Base-by-base conservation (phyloP, 2,329 filamentous ascomycete species). In the Colletotrichum lindemuthianum region DNA sequence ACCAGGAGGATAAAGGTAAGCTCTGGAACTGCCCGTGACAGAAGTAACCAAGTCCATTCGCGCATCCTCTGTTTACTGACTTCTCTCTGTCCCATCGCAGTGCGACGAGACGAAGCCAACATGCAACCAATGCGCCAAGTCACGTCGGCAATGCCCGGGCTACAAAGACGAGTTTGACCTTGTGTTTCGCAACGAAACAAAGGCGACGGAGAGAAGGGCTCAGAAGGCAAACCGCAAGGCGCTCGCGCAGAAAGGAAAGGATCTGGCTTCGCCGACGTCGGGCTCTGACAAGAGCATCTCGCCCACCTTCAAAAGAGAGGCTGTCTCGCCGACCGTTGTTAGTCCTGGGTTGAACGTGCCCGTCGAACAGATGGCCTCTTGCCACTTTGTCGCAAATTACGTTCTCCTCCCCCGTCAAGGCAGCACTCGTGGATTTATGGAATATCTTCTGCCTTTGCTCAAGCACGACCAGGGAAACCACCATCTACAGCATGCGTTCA, bases 161-260 rank as follows among this genome's bases (percentile, higher is more conserved):
- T 90, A 90, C 75, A 88, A 87, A 73, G 87, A 91, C 71, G 88
- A 91, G 68, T 90, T 92, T 69, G 90, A 92, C 70, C 77, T 92
- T 32, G 85, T 92, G 59, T 91, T 92, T 70, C 87, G 90, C 60
- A 90, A 92, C 73, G 89, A 92, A 77, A 92, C 89, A 34, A 85
- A 86, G 69, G 88, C 88, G 1, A 90, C 89, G 39, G 88, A 88
- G 71, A 82, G 85, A 66, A 84, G 88, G 70, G 88, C 86, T 13
- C 82, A 84, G 60, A 87, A 84, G 70, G 82, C 84, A 45, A 84
- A 75, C 73, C 82, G 79, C 72, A 87, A 85, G 68, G 76, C 77
- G 2, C 68, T 77, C 40, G 72, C 73, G 11, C 74, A 76, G 33
- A 83, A 76, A 69, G 74, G 70, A 50, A 76, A 72, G 59, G 70